phyloP scores from a whole-genome alignment of 2,329 filamentous ascomycete genomes.

The Didymella lethalis region DNA sequence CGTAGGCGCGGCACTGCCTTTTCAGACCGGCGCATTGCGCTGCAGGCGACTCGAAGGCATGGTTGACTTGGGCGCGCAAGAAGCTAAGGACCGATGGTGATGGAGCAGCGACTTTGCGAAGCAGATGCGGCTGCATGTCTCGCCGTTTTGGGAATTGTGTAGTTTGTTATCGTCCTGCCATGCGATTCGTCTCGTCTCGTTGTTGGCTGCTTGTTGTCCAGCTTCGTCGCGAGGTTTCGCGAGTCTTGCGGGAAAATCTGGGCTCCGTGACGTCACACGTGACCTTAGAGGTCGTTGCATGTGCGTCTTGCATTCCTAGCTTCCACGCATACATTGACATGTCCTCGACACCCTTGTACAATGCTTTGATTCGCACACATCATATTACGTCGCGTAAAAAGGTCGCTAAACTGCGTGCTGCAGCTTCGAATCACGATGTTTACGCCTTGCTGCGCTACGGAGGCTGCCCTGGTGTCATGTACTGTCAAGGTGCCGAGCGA shows the following conservation, averaged over 20 bases:
- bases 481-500: conserved; percentile 69
- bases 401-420: conserved; percentile 68
- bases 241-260: conserved; percentile 16
- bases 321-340: conserved; percentile 24
- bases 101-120: conserved; percentile 44
- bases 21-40: conserved; percentile 34
- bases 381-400: conserved; percentile 85
- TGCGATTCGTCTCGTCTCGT: conserved; percentile 4
- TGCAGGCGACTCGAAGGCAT: conserved; percentile 40
- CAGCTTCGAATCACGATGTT: conserved; percentile 66
- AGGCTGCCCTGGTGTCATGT: conserved; percentile 78
- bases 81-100: conserved; percentile 51
- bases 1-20: conserved; percentile 29
- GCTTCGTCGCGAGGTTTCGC: conserved; percentile 1
- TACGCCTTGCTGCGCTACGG: conserved; percentile 73
- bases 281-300: not conserved
- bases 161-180: conserved; percentile 16
- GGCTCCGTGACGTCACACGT: conserved; percentile 42
- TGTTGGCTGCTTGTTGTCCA: conserved; percentile 1
- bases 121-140: conserved; percentile 50
- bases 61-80: conserved; percentile 44
- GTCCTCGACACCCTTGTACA: conserved; percentile 48
- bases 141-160: conserved; percentile 30
- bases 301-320: not conserved
- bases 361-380: conserved; percentile 77